phyloP scores from a whole-genome alignment of 2,329 filamentous ascomycete species.

The Hypoxylon sp. region DNA sequence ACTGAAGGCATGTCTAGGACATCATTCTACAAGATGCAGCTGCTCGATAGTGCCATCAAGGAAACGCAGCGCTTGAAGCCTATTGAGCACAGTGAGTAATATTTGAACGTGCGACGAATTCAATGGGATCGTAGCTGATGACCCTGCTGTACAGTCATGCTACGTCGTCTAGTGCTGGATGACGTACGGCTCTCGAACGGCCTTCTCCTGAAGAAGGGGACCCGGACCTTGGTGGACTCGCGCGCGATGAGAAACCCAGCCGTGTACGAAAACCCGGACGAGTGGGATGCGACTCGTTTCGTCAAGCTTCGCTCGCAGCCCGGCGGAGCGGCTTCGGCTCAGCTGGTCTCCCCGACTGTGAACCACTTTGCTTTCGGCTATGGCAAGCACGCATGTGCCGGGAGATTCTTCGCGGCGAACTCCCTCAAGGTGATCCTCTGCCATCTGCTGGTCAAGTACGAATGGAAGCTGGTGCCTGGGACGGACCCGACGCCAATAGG shows the following conservation, averaged over 20 bases:
- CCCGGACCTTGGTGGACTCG: conserved; percentile 45
- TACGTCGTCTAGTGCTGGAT: conserved; percentile 42
- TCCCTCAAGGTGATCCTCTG: conserved; percentile 54
- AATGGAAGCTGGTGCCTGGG: conserved; percentile 44
- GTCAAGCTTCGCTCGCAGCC: conserved; percentile 42
- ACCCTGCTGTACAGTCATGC: conserved; percentile 31
- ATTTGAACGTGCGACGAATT: not conserved
- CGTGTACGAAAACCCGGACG: conserved; percentile 46
- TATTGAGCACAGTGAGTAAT: conserved; percentile 45
- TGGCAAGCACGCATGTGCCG: conserved; percentile 55
- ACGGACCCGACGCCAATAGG: conserved; percentile 23
- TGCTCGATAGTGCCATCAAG: conserved; percentile 58
- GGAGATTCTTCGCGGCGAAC: conserved; percentile 55
- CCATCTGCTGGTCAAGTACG: conserved; percentile 50
- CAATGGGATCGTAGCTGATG: conserved; percentile 7
- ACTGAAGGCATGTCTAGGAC: conserved; percentile 47
- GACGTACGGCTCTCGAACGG: conserved; percentile 46
- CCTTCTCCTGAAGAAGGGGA: conserved; percentile 44
- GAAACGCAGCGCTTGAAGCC: conserved; percentile 56
- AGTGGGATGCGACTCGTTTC: conserved; percentile 48
- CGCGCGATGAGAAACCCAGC: conserved; percentile 46
- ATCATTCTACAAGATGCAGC: conserved; percentile 52
- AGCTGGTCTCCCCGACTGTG: conserved; percentile 52
- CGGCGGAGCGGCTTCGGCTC: conserved; percentile 46
- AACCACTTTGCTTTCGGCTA: conserved; percentile 57